Base-by-base conservation (phyloP, 2,329 filamentous ascomycete genomes). In the Penicillium sp. region DNA sequence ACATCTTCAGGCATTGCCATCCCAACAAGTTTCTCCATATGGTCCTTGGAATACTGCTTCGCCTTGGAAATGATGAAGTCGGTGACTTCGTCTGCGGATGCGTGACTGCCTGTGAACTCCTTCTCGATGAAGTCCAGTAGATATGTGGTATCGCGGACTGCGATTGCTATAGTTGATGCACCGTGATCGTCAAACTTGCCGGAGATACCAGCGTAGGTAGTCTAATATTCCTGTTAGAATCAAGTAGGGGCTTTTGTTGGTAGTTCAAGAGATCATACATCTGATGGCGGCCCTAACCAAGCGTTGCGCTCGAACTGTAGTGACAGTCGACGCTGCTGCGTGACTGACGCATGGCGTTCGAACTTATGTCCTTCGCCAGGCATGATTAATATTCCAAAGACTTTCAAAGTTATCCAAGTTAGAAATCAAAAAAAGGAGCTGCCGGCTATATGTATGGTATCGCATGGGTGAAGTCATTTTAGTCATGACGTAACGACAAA, bases 21-120 rank as follows among this genome's bases (percentile, higher is more conserved):
- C 8, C 89, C 89, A 19, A 91, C 79, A 62, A 91, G 88, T 72
- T 93, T 94, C 75, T 84, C 84, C 54, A 85, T 76, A 68, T 91
- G 87, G 12, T 82, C 77, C 40, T 82, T 76, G 61, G 86, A 83
- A 63, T 90, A 92, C 22, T 74, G 67, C 33, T 80, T 71, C 30
- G 90, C 74, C 45, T 82, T 77, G 0, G 67, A 60, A 58, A 90
- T 73, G 42, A 91, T 76, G 60, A 84, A 83, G 51, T 88, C 80
- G 17, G 82, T 81, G 33, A 88, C 71, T 53, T 82, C 78, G 17
- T 78, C 69, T 33, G 73, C 70, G 49, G 58, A 43, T 7, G 70
- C 67, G 42, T 78, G 73, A 9, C 76, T 73, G 11, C 80, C 69
- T 19, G 75, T 67, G 43, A 89, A 76, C n/a, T 80, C 76, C 61